Conservation (phyloP, 2,329 filamentous ascomycete genomes). For the Parasarocladium wereldwijsianum region DNA sequence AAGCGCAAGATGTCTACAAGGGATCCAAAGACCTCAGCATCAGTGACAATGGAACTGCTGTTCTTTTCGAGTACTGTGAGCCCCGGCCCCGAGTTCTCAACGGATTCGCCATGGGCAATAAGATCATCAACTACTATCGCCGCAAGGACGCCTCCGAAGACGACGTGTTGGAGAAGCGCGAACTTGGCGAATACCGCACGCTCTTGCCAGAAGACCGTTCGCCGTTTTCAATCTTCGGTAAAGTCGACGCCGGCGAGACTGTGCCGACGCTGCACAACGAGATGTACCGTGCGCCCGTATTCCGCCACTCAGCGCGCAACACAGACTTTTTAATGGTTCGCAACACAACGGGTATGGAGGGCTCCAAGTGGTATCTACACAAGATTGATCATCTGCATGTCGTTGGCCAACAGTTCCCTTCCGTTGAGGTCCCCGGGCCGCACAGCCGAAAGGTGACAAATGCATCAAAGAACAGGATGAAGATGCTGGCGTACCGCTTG, state of each 20-base stretch:
- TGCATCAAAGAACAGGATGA: constrained; percentile 89
- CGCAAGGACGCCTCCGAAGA: constrained; percentile 64
- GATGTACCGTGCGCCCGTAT: constrained; percentile 90
- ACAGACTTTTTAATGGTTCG: constrained; percentile 82
- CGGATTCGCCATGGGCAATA: constrained; percentile 94
- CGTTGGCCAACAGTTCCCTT: constrained; percentile 87
- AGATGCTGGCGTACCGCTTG: constrained; percentile 87
- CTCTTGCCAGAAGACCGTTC: constrained; percentile 89
- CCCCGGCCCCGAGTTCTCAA: constrained; percentile 83
- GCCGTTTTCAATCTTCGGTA: constrained; percentile 88
- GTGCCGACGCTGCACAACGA: constrained; percentile 86
- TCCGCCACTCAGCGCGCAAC: constrained; percentile 62
- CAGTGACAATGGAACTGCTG: constrained; percentile 74
- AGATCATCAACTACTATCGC: constrained; percentile 93
- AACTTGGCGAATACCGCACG: constrained; percentile 79
- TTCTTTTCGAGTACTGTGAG: constrained; percentile 92
- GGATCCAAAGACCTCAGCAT: constrained; percentile 72
- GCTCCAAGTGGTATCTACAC: constrained; percentile 67
- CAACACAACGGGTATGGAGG: constrained; percentile 64
- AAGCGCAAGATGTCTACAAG: constrained; percentile 64
- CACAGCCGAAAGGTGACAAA: constrained; percentile 93
- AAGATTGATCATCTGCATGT: constrained; percentile 84
- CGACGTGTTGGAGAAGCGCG: constrained; percentile 58
- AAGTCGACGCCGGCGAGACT: constrained; percentile 79
- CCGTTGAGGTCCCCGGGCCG: constrained; percentile 80